phyloP scores from a whole-genome alignment of 352 stramenopile species.

The Globisporangium echinulatum region DNA sequence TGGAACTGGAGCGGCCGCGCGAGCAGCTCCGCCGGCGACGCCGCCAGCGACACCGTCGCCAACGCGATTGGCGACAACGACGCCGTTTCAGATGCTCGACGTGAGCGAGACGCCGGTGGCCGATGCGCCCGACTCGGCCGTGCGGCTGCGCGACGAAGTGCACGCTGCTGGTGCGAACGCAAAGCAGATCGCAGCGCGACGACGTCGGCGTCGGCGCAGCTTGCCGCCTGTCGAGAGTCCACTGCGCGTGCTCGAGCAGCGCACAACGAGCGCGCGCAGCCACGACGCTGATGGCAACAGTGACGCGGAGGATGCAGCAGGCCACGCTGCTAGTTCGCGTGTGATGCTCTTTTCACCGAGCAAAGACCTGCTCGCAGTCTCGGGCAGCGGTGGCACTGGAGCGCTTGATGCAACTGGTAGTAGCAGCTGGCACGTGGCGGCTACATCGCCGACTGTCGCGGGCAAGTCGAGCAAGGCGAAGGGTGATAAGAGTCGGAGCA shows the following conservation, averaged over 20 bases:
- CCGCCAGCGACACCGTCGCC: conserved; percentile 25
- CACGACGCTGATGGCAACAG: conserved; percentile 19
- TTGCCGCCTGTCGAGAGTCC: conserved; percentile 39
- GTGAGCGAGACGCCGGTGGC: conserved; percentile 27
- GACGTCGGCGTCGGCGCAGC: conserved; percentile 33
- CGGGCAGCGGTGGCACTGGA: conserved; percentile 4
- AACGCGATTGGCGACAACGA: conserved; percentile 10
- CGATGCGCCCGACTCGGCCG: conserved; percentile 8
- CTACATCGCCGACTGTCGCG: conserved; percentile 43
- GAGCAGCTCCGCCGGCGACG: not conserved
- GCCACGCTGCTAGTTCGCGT: not conserved
- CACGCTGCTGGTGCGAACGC: conserved; percentile 13
- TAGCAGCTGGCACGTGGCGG: conserved; percentile 46
- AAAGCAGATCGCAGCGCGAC: conserved; percentile 18
- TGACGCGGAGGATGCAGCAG: conserved; percentile 1
- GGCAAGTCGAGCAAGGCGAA: conserved; percentile 9
- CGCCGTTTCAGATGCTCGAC: conserved; percentile 25
- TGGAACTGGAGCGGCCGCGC: not conserved
- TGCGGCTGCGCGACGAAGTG: conserved; percentile 24
- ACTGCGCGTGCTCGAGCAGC: conserved; percentile 25
- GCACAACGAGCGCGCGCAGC: conserved; percentile 18
- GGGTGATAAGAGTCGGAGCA: conserved; percentile 11
- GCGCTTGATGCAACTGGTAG: not conserved
- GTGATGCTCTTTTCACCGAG: conserved; percentile 49
- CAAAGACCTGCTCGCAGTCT: conserved; percentile 22